Evolutionary conservation across 192 early-diverging fungal species (phyloP).

Genomic region (Coemansia sp.): DNA sequence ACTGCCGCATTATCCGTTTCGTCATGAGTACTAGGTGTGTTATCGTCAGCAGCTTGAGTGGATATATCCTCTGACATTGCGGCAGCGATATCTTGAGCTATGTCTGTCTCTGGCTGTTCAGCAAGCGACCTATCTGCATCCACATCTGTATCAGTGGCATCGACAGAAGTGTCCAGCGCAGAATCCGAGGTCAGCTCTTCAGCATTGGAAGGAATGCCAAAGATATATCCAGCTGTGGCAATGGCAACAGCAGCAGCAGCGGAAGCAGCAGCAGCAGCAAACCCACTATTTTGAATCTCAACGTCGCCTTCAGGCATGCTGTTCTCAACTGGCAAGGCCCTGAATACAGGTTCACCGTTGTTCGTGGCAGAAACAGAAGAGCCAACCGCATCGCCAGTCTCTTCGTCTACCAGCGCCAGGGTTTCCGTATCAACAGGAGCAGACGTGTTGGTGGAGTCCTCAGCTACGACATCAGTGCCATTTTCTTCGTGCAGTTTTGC

Average conservation of each 20-base stretch:
- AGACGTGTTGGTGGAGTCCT: neutral
- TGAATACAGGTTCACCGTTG: neutral
- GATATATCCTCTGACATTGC: conserved; percentile 3
- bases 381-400: too few relatives aligned
- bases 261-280: conserved; percentile 1
- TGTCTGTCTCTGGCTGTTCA: conserved; percentile 7
- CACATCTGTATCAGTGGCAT: neutral
- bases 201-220: neutral
- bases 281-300: neutral
- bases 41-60: neutral
- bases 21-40: neutral
- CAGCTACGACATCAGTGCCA: neutral
- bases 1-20: neutral
- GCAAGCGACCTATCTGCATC: neutral
- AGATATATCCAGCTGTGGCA: conserved; percentile 1
- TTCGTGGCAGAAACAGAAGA: neutral
- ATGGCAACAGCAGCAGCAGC: neutral
- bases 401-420: too few relatives aligned
- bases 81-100: conserved; percentile 7
- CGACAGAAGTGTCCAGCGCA: neutral
- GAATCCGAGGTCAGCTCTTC: neutral
- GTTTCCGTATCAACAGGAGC: neutral
- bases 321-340: neutral
- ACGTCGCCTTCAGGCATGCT: neutral
- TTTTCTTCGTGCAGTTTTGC: neutral